These are phyloP conservation scores for Tripterygium wilfordii DNA, from an alignment of 177 flowering plant species.

Conservation along the genomic window DNA sequence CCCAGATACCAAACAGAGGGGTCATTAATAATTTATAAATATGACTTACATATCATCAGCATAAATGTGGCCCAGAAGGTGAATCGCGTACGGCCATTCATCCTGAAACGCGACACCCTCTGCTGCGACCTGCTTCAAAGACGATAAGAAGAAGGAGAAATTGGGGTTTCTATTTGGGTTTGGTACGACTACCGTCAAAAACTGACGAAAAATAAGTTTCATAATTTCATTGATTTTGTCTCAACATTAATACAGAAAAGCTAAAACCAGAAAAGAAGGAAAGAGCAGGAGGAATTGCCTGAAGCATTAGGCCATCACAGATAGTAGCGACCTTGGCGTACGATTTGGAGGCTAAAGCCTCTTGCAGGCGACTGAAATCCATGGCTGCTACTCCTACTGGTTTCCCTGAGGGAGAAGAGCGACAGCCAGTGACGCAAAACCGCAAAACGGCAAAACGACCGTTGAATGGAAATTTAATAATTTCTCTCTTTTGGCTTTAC, in stretches of 20 bases:
- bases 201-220: too few species aligned
- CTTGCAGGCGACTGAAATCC: constrained; percentile 56
- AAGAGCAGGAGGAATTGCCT: constrained; percentile 22
- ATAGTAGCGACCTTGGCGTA: constrained; percentile 62
- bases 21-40: background rate
- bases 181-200: too few species aligned
- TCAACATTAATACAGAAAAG: background rate
- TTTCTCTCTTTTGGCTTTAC: too few species aligned
- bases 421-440: too few species aligned
- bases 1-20: background rate
- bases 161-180: background rate
- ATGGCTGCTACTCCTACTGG: constrained; percentile 14
- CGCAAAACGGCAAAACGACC: too few species aligned
- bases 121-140: constrained; percentile 61
- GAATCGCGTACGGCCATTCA: constrained; percentile 91
- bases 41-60: constrained; percentile 61
- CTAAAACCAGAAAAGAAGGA: constrained; percentile 3
- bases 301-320: constrained; percentile 78
- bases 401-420: too few species aligned
- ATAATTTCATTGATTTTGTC: too few species aligned
- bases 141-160: too few species aligned
- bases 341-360: constrained; percentile 61
- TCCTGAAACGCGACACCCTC: constrained; percentile 57
- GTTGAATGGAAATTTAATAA: too few species aligned
- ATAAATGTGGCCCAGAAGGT: constrained; percentile 73